Percentiles rank a stretch among this genome's conserved stretches.
phyloP scores from a whole-genome alignment of 495 filamentous ascomycete genomes.

The Aspergillus steynii region DNA sequence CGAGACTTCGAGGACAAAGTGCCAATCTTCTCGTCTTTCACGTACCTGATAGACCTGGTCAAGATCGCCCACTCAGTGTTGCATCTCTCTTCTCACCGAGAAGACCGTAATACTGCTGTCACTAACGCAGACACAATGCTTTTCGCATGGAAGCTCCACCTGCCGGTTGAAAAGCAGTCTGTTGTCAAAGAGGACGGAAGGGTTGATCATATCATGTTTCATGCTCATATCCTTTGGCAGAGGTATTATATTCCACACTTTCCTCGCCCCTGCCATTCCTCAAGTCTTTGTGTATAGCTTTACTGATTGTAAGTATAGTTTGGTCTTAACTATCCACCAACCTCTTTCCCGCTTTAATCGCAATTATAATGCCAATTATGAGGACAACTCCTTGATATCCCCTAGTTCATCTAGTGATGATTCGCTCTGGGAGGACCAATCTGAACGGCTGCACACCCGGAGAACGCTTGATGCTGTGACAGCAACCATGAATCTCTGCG shows the following conservation, averaged over 20 bases:
- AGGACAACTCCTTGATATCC: not conserved
- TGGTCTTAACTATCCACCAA: not conserved
- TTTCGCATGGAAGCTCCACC: not conserved
- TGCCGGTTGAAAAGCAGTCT: not conserved
- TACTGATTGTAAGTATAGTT: not conserved
- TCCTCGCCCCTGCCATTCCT: not conserved
- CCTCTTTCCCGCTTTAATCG: not conserved
- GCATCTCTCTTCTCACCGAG: not conserved
- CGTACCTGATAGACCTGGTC: not conserved
- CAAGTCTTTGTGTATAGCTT: not conserved
- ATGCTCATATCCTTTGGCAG: not conserved
- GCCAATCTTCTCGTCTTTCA: not conserved
- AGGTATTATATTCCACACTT: not conserved
- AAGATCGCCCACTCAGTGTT: not conserved
- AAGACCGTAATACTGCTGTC: not conserved
- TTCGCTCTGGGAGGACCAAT: not conserved
- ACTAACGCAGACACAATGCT: not conserved
- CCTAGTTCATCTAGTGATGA: not conserved
- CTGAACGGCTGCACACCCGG: not conserved
- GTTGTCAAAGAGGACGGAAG: not conserved
- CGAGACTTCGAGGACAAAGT: not conserved
- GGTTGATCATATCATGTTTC: not conserved
- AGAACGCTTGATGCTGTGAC: not conserved
- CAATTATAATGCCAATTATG: not conserved
- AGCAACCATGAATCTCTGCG: not conserved